These are phyloP conservation scores for Dalbergia cultrata DNA, from an alignment of 306 rosid species.

Conservation along the genomic window DNA sequence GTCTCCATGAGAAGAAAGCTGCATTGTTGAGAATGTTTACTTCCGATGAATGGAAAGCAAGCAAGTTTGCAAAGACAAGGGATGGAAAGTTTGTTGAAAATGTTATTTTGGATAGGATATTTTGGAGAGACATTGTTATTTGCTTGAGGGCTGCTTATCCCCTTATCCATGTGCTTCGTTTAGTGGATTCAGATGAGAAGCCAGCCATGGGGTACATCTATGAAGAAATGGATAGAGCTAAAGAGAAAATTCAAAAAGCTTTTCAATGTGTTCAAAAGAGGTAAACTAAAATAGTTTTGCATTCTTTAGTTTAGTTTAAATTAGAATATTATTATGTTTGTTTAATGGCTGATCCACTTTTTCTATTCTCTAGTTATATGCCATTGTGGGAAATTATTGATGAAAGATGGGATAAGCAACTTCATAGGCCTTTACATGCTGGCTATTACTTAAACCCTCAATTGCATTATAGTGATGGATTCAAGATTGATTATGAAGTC, in stretches of 20 bases:
- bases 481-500: not conserved
- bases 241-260: too few relatives aligned
- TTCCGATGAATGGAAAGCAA: too few relatives aligned
- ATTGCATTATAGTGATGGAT: too few relatives aligned
- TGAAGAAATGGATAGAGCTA: too few relatives aligned
- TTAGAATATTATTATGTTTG: too few relatives aligned
- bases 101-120: not conserved
- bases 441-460: not conserved
- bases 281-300: too few relatives aligned
- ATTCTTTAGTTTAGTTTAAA: not conserved
- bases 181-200: not conserved
- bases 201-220: not conserved
- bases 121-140: not conserved
- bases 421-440: not conserved
- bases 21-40: not conserved
- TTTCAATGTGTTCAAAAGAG: not conserved
- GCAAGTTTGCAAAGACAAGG: too few relatives aligned
- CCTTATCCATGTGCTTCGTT: not conserved
- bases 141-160: not conserved
- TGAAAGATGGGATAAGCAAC: not conserved
- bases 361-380: not conserved
- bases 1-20: not conserved
- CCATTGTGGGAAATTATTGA: too few relatives aligned
- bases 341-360: too few relatives aligned
- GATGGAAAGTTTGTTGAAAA: not conserved